Base-by-base conservation (phyloP, 345 rosid genomes). In the Rhizophora mangle region DNA sequence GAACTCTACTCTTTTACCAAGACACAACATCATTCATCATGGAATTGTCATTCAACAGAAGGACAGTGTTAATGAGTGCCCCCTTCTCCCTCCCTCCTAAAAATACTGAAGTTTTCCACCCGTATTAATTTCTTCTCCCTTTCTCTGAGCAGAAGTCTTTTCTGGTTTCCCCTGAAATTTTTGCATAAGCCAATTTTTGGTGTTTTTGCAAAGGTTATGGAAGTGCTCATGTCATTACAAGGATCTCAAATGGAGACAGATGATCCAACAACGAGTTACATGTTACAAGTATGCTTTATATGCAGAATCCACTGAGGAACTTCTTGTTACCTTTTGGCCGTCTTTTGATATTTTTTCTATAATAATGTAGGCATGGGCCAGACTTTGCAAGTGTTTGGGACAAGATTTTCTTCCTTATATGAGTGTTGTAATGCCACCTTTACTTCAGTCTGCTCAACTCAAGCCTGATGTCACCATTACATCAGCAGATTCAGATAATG, bases 401-500 rank as follows among this genome's bases (percentile, higher is more conserved):
- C 96, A 90, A 79, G 99, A 95, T 78, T 95, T 95, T 79, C 91
- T 92, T 71, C 99, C 99, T 27, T 95, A 95, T 73, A 90, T 95
- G 99, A 84, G 79, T 52, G 91, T 90, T 77, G 99, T 95, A 67
- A 95, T 95, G 98, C 99, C 99, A 32, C 94, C 96, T 65, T 77
- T 95, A 78, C 96, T 95, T 22, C 96, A 76, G 76, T 95, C 99
- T 81, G 96, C 99, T 73, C 96, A 95, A 71, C 92, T 95, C 60
- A 90, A 95, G 82, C 98, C 99, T 37, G 98, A 95, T 81, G 99
- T 95, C 56, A 92, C 96, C 69, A 90, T 92, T 78, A 92, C 96
- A 68, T 87, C 97, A 47, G 97, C 97, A 76, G 97, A 90, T 83
- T 95, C 97, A 39, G 96, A 95, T 79, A 81, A 86, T 80, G 99